These are phyloP conservation scores for Ensete ventricosum DNA, from an alignment of 176 grass and related monocot species.

Conservation along the genomic window DNA sequence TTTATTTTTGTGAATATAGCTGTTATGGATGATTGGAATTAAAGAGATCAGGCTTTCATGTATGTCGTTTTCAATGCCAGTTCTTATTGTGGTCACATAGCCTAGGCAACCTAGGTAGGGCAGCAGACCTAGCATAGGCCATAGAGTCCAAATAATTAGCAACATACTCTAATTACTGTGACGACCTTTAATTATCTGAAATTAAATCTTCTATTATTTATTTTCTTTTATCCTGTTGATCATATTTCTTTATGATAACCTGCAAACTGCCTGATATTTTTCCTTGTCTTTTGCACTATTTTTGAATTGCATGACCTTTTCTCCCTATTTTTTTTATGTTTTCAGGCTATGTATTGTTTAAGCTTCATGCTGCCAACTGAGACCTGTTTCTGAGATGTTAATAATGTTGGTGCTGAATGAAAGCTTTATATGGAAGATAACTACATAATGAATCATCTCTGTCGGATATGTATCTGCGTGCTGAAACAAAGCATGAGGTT, in stretches of 20 bases:
- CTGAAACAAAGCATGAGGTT: no score
- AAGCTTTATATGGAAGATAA: background rate
- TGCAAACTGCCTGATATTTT: no score
- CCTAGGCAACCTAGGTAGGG: no score
- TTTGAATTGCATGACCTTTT: background rate
- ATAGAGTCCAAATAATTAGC: no score
- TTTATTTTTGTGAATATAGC: background rate
- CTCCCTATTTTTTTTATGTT: background rate
- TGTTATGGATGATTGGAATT: background rate
- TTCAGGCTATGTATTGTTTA: constrained; percentile 88
- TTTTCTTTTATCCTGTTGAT: no score
- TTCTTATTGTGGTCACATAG: no score
- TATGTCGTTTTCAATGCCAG: background rate
- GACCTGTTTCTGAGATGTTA: background rate
- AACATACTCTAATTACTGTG: no score
- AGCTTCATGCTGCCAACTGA: constrained; percentile 71
- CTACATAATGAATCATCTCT: background rate
- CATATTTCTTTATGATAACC: no score
- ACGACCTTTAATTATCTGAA: no score
- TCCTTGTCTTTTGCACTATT: background rate
- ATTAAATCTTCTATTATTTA: no score
- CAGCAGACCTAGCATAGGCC: no score
- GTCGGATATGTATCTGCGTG: background rate
- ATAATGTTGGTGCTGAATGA: background rate
- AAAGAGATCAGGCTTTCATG: background rate